phyloP scores from a whole-genome alignment of 805 yeast genomes.

The Pichia ethanolica region DNA sequence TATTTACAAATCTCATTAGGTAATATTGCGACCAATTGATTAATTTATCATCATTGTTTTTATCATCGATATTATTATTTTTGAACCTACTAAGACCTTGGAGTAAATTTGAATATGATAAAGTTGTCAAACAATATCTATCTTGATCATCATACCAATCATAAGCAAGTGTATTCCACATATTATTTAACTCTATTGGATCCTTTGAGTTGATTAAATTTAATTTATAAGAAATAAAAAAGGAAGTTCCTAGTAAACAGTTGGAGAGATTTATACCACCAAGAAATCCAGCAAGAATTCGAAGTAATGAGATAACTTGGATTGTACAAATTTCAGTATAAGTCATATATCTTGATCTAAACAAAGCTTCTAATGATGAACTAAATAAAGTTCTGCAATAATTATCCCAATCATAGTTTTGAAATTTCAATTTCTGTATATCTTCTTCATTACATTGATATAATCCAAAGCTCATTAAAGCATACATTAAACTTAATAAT shows the following conservation, averaged over 20 bases:
- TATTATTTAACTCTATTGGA: conserved; percentile 3
- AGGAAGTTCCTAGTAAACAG: conserved; percentile 17
- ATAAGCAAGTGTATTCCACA: conserved; percentile 27
- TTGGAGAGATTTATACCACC: conserved; percentile 27
- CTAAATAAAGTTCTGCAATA: conserved; percentile 25
- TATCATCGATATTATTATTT: not conserved
- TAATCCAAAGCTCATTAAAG: conserved; percentile 25
- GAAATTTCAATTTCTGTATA: conserved; percentile 16
- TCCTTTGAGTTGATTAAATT: conserved; percentile 17
- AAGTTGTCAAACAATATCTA: conserved; percentile 18
- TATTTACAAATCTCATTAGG: conserved; percentile 16
- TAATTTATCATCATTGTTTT: conserved; percentile 3
- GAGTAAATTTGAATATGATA: conserved; percentile 17
- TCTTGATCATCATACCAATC: conserved; percentile 30
- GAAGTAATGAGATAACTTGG: conserved; percentile 24
- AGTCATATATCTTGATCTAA: conserved; percentile 28
- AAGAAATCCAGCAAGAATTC: conserved; percentile 22
- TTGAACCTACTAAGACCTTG: conserved; percentile 22
- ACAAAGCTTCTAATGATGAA: conserved; percentile 27
- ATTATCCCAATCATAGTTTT: conserved; percentile 21
- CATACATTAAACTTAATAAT: conserved; percentile 27
- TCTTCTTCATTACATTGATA: conserved; percentile 22
- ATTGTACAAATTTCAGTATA: conserved; percentile 21
- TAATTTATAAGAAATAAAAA: conserved; percentile 19
- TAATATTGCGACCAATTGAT: conserved; percentile 20